phyloP scores from a whole-genome alignment of 768 basidiomycete species.

The Pisolithus sp. region DNA sequence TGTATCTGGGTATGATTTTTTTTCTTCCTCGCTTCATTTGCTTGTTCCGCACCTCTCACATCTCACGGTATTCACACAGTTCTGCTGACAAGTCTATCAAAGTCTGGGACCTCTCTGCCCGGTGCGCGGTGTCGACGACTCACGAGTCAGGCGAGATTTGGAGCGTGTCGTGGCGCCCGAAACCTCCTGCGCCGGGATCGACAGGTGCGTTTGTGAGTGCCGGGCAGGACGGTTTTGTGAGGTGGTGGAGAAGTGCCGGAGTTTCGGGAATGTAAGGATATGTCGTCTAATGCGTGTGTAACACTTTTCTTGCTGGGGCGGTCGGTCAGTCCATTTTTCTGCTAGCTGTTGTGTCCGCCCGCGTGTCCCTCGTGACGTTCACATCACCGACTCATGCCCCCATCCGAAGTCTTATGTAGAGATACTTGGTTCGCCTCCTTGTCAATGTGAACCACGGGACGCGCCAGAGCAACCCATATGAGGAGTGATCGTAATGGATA shows the following conservation, averaged over 20 bases:
- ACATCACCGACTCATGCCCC: too few species aligned
- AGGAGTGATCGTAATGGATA: too few species aligned
- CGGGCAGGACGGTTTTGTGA: conserved; percentile 66
- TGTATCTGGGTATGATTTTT: conserved; percentile 62
- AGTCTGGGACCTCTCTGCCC: conserved; percentile 78
- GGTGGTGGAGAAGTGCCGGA: conserved; percentile 77
- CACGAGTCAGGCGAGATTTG: conserved; percentile 80
- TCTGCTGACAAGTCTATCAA: conserved; percentile 84
- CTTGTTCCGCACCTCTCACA: too few species aligned
- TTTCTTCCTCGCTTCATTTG: not conserved
- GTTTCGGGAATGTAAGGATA: conserved; percentile 18
- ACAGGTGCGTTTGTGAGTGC: conserved; percentile 65
- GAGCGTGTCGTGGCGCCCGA: conserved; percentile 77
- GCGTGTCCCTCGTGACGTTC: too few species aligned
- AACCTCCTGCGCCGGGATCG: conserved; percentile 44
- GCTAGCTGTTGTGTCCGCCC: too few species aligned
- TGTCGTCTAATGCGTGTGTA: too few species aligned
- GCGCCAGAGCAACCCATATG: too few species aligned
- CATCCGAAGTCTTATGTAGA: too few species aligned
- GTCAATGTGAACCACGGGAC: too few species aligned
- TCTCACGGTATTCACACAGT: conserved; percentile 28
- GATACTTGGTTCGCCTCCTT: too few species aligned
- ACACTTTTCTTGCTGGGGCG: not conserved
- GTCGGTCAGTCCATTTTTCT: too few species aligned
- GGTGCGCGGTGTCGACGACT: conserved; percentile 68